phyloP scores from a whole-genome alignment of 805 yeast species.

The Huiozyma naganishii region DNA sequence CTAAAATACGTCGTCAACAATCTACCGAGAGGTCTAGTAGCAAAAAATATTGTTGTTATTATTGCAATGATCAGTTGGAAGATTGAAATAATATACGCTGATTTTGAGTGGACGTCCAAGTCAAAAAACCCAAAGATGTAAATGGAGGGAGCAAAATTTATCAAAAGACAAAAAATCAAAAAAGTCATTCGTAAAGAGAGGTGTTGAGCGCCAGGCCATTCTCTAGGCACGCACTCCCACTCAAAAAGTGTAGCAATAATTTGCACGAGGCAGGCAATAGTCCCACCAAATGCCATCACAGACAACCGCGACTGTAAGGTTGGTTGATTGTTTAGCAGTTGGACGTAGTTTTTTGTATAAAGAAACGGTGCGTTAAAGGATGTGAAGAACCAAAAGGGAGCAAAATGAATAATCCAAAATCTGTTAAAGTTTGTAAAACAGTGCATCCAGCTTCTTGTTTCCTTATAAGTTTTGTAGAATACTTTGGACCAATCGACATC shows the following conservation, averaged over 20 bases:
- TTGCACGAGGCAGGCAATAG: conserved; percentile 46
- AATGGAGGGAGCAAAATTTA: conserved; percentile 42
- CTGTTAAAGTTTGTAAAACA: conserved; percentile 62
- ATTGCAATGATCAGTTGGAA: conserved; percentile 49
- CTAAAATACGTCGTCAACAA: conserved; percentile 36
- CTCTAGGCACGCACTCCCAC: conserved; percentile 52
- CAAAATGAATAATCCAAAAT: conserved; percentile 66
- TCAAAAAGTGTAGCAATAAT: conserved; percentile 49
- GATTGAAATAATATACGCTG: conserved; percentile 35
- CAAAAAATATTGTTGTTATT: conserved; percentile 42
- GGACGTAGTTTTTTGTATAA: conserved; percentile 48
- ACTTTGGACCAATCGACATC: conserved; percentile 56
- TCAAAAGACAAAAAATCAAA: conserved; percentile 32
- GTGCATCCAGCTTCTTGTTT: conserved; percentile 70
- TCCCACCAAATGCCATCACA: conserved; percentile 58
- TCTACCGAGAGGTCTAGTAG: conserved; percentile 51
- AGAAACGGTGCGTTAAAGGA: conserved; percentile 56
- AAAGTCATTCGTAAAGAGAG: conserved; percentile 37
- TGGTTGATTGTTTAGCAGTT: conserved; percentile 49
- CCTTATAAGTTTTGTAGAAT: conserved; percentile 66
- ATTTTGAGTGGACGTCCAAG: conserved; percentile 22
- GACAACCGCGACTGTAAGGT: conserved; percentile 43
- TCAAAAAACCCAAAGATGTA: conserved; percentile 35
- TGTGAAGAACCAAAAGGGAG: conserved; percentile 71
- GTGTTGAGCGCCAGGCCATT: conserved; percentile 63